phyloP scores from a whole-genome alignment of 345 rosid genomes.

The Heritiera littoralis region DNA sequence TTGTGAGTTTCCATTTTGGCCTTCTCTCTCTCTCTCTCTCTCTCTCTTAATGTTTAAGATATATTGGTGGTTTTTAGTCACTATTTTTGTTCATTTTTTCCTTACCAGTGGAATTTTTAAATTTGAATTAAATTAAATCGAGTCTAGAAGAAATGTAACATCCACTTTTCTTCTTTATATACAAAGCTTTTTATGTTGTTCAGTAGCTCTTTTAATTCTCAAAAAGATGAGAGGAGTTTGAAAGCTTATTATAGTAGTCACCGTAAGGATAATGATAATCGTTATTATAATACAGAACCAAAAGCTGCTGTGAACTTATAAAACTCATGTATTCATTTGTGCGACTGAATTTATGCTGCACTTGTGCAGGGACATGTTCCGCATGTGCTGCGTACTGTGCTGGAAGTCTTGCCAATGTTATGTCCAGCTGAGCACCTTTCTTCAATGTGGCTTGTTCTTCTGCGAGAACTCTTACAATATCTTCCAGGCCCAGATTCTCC shows the following conservation, averaged over 20 bases:
- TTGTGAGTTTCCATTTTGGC: slow-evolving; percentile 47
- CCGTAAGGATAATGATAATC: neutral
- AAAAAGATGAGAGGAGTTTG: neutral
- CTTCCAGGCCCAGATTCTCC: slow-evolving; percentile 64
- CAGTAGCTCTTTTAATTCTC: neutral
- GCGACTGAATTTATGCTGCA: neutral
- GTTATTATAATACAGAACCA: neutral
- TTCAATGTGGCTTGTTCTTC: slow-evolving; percentile 81
- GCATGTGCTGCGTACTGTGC: slow-evolving; percentile 73
- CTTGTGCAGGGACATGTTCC: slow-evolving; percentile 69
- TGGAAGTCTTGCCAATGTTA: slow-evolving; percentile 77
- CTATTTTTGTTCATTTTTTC: slow-evolving; percentile 13
- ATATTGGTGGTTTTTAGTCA: neutral
- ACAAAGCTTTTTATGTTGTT: neutral
- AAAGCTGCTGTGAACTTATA: neutral
- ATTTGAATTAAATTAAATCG: neutral
- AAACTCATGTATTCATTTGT: neutral
- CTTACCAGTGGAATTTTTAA: neutral
- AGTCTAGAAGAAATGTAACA: neutral
- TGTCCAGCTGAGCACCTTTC: slow-evolving; percentile 77
- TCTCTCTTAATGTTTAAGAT: neutral
- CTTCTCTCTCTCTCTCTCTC: neutral
- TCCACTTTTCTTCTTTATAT: neutral
- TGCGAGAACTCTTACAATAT: slow-evolving; percentile 66
- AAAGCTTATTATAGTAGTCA: neutral